Percentiles rank a stretch among this genome's conserved stretches.
These are phyloP conservation scores for Adansonia gregorii DNA, from an alignment of 441 rosid genomes.

Conservation along the genomic window DNA sequence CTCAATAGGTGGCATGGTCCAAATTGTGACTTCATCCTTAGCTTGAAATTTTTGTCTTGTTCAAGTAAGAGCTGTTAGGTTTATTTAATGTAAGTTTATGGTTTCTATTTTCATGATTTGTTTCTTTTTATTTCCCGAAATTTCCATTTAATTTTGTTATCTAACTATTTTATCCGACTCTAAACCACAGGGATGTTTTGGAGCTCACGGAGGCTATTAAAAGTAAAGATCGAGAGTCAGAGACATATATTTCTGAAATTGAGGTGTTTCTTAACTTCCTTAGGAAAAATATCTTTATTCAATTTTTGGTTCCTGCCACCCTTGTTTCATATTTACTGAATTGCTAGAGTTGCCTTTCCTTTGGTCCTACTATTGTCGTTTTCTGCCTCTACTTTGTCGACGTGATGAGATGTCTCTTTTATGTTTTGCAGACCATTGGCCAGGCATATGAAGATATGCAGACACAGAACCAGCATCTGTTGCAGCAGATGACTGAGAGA, in stretches of 20 bases:
- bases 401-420: background rate
- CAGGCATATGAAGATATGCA: slow-evolving; percentile 99
- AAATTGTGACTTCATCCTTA: slow-evolving; percentile 6
- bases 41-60: background rate
- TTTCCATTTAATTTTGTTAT: slow-evolving; percentile 13
- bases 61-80: background rate
- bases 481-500: slow-evolving; percentile 87
- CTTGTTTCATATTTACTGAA: background rate
- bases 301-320: slow-evolving; percentile 22
- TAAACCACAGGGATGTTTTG: slow-evolving; percentile 64
- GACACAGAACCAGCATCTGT: slow-evolving; percentile 85
- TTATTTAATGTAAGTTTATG: background rate
- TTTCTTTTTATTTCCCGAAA: background rate
- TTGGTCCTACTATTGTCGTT: background rate
- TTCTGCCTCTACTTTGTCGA: slow-evolving; percentile 4
- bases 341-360: slow-evolving; percentile 9
- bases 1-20: background rate
- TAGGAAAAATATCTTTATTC: background rate
- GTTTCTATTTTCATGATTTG: background rate
- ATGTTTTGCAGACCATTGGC: slow-evolving; percentile 71
- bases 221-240: slow-evolving; percentile 82
- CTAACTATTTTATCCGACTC: slow-evolving; percentile 19
- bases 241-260: slow-evolving; percentile 90
- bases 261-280: slow-evolving; percentile 55
- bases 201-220: slow-evolving; percentile 84